Evolutionary conservation across 192 early-diverging fungal species (phyloP), one percentile per base, ranked within the genome.

Genomic region (Podochytrium sp.): DNA sequence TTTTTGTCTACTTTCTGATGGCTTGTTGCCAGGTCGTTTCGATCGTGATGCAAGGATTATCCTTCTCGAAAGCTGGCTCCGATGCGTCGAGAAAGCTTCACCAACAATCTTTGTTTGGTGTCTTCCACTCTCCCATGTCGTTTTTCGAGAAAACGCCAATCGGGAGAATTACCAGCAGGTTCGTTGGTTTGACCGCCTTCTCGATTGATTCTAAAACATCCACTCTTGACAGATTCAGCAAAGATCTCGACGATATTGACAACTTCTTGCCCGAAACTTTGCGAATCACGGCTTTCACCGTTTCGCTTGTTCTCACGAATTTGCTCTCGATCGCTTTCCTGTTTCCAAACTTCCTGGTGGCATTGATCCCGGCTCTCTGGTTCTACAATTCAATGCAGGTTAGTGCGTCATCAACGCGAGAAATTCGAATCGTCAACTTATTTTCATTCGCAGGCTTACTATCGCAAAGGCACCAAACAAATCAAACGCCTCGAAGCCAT

Each of bases 401-500:
- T n/a, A n/a, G 47, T n/a, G 12, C 47, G 47, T 49, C n/a, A n/a
- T n/a, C 47, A n/a, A n/a, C 47, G 12, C n/a, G n/a, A 49, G n/a
- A 49, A 49, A 14, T 14, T 49, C n/a, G 47, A n/a, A n/a, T n/a
- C n/a, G 12, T 49, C 47, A 49, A 14, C 12, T 14, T 14, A 49
- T 49, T 12, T n/a, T 49, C 12, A 49, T 14, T 14, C n/a, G 47
- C 47, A 49, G 47, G 47, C 12, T 12, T 49, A 49, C 47, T 49
- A 49, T 49, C 47, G 47, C 47, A 49, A 49, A 49, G 47, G 47
- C 47, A 49, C 47, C 12, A 49, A 90, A 2, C 89, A 90, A 53
- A 78, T 92, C 66, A 92, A 92, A 75, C 86, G 90, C 25, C 80
- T 90, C 65, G 91, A 92, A 73, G 80, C 85, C 35, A 76, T 83